Evolutionary conservation across 2,329 filamentous ascomycete species (phyloP).

Genomic region (Calycina herbarum): DNA sequence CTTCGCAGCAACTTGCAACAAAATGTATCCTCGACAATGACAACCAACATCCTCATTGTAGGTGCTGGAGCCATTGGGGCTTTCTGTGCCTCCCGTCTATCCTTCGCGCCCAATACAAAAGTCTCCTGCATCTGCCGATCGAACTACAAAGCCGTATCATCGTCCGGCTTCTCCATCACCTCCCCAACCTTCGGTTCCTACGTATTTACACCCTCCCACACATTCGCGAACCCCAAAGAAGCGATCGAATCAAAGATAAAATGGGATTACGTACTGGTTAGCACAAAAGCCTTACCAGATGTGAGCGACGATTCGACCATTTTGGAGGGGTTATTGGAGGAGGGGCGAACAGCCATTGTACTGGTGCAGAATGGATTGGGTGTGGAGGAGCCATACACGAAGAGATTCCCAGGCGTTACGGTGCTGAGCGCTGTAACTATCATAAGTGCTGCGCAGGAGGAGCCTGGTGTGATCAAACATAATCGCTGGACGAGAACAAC

Average conservation of each 20-base stretch:
- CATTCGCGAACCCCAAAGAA: slow-evolving; percentile 59
- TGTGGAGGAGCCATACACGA: slow-evolving; percentile 55
- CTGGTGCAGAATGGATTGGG: slow-evolving; percentile 37
- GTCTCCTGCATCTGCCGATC: slow-evolving; percentile 73
- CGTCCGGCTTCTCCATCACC: slow-evolving; percentile 61
- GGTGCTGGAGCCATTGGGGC: slow-evolving; percentile 72
- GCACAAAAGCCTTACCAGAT: slow-evolving; percentile 38
- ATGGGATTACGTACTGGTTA: slow-evolving; percentile 45
- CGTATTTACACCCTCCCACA: slow-evolving; percentile 59
- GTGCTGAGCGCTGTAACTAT: slow-evolving; percentile 70
- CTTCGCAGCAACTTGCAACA: neutral
- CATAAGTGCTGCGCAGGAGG: slow-evolving; percentile 65
- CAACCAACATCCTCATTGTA: slow-evolving; percentile 60
- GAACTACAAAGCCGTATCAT: slow-evolving; percentile 65
- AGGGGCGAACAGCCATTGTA: slow-evolving; percentile 31
- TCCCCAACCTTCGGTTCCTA: slow-evolving; percentile 70
- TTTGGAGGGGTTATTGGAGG: slow-evolving; percentile 29
- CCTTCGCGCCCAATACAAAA: slow-evolving; percentile 52
- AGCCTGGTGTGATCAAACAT: slow-evolving; percentile 63
- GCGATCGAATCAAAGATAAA: slow-evolving; percentile 32
- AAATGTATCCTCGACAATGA: neutral
- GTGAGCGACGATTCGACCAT: slow-evolving; percentile 34
- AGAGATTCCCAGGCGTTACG: slow-evolving; percentile 58
- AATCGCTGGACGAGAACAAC: slow-evolving; percentile 74
- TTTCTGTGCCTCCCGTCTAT: slow-evolving; percentile 70